Percentiles rank a stretch among this genome's conserved stretches.
These are phyloP conservation scores for Botrytis tulipae DNA, from an alignment of 2,329 filamentous ascomycete genomes.

Conservation along the genomic window DNA sequence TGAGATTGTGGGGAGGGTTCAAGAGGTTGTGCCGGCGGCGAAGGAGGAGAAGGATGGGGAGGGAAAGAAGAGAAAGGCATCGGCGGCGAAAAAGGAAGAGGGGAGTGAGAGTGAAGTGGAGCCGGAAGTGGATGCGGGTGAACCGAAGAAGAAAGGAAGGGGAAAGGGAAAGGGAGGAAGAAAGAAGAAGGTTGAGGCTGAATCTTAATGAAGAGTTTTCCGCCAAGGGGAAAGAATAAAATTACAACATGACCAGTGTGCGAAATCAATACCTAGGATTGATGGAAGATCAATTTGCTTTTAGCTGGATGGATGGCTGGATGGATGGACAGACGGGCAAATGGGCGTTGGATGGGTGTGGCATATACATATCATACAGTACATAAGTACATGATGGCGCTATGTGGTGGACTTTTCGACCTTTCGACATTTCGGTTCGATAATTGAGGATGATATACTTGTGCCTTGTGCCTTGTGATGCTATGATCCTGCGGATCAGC, in stretches of 20 bases:
- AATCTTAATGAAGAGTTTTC: background rate
- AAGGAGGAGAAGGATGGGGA: slow-evolving; percentile 31
- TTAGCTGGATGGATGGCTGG: slow-evolving; percentile 3
- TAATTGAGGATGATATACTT: background rate
- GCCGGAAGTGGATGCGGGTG: background rate
- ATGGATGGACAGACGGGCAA: background rate
- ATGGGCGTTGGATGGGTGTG: background rate
- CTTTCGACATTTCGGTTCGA: too few relatives aligned
- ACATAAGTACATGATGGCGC: slow-evolving; percentile 3
- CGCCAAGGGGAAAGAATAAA: background rate
- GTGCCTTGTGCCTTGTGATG: background rate
- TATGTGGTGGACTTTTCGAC: background rate
- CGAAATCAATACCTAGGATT: background rate
- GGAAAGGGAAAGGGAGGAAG: slow-evolving; percentile 5
- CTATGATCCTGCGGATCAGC: background rate
- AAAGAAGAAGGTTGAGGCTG: background rate
- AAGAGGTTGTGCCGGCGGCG: slow-evolving; percentile 46
- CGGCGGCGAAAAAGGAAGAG: slow-evolving; percentile 8
- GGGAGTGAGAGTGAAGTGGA: background rate
- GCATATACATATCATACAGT: background rate
- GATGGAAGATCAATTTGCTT: background rate
- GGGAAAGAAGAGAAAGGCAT: slow-evolving; percentile 33
- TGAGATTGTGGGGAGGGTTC: slow-evolving; percentile 86
- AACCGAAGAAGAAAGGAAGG: slow-evolving; percentile 1
- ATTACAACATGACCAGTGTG: background rate